Percentiles rank a stretch among this genome's conserved stretches.
phyloP scores from a whole-genome alignment of 1,284 basidiomycete species.

The Sanguinoderma infundibulare region DNA sequence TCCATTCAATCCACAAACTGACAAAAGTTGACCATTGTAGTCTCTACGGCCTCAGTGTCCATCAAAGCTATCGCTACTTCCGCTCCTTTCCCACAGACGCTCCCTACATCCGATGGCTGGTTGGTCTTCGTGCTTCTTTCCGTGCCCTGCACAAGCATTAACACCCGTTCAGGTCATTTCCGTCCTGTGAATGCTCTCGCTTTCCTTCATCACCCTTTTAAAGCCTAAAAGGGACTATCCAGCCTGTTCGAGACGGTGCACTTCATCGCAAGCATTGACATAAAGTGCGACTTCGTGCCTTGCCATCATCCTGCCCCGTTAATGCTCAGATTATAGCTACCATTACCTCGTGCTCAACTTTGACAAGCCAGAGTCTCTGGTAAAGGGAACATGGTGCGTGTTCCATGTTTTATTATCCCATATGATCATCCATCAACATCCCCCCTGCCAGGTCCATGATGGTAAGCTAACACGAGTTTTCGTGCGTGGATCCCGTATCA shows the following conservation, averaged over 20 bases:
- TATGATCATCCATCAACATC: neutral
- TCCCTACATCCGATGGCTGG: conserved; percentile 6
- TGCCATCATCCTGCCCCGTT: neutral
- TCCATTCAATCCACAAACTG: neutral
- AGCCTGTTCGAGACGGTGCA: conserved; percentile 11
- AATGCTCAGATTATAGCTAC: neutral
- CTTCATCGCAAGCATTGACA: neutral
- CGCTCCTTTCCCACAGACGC: conserved; percentile 1
- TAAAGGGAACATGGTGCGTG: conserved; percentile 6
- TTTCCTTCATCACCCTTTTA: neutral
- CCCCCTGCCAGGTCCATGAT: conserved; percentile 3
- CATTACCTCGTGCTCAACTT: conserved; percentile 7
- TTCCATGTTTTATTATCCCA: no score
- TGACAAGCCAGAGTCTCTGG: neutral
- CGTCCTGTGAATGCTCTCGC: neutral
- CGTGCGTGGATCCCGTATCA: neutral
- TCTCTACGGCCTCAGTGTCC: conserved; percentile 5
- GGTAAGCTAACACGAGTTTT: neutral
- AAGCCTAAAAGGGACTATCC: neutral
- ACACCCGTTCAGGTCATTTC: neutral
- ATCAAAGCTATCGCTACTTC: conserved; percentile 8
- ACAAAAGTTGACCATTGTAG: neutral
- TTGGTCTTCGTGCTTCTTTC: no score
- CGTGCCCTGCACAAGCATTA: no score
- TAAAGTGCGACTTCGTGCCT: neutral